phyloP scores from a whole-genome alignment of 345 rosid genomes.

The Cardamine occulta region DNA sequence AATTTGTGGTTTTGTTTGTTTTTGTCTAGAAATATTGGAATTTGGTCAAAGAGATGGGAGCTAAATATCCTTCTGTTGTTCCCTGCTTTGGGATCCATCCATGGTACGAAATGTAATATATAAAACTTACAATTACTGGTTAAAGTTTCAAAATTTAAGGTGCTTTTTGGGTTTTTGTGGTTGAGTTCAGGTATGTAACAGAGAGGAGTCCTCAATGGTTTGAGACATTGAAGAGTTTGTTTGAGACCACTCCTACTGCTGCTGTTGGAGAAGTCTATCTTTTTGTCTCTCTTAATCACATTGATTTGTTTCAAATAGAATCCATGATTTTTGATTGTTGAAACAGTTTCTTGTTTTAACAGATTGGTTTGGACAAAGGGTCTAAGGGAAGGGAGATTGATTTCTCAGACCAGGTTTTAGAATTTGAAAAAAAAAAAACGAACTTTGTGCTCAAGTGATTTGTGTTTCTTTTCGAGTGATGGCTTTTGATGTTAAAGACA shows the following conservation, averaged over 20 bases:
- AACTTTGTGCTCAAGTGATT: background rate
- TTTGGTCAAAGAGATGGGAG: constrained; percentile 75
- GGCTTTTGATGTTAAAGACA: constrained; percentile 3
- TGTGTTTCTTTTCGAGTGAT: background rate
- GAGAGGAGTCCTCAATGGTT: constrained; percentile 86
- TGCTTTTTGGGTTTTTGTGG: constrained; percentile 8
- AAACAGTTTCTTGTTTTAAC: constrained; percentile 11
- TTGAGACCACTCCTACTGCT: constrained; percentile 77
- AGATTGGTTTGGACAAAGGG: constrained; percentile 96
- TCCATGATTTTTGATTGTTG: constrained; percentile 15
- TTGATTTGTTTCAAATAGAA: constrained; percentile 1
- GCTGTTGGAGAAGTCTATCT: constrained; percentile 84
- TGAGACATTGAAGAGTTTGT: constrained; percentile 60
- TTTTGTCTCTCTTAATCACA: constrained; percentile 12
- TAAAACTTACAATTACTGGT: background rate
- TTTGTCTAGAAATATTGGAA: constrained; percentile 75
- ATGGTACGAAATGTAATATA: constrained; percentile 49
- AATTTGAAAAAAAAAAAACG: background rate
- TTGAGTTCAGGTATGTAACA: constrained; percentile 55
- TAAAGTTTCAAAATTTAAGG: constrained; percentile 5
- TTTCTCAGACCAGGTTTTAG: constrained; percentile 70
- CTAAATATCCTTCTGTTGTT: constrained; percentile 61
- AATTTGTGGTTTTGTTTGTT: constrained; percentile 6
- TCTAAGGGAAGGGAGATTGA: constrained; percentile 75
- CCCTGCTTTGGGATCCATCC: constrained; percentile 98